Percentiles rank a stretch among this genome's conserved stretches.
Evolutionary conservation across 1,284 basidiomycete genomes (phyloP).

Genomic region (Rhodotorula sp.): DNA sequence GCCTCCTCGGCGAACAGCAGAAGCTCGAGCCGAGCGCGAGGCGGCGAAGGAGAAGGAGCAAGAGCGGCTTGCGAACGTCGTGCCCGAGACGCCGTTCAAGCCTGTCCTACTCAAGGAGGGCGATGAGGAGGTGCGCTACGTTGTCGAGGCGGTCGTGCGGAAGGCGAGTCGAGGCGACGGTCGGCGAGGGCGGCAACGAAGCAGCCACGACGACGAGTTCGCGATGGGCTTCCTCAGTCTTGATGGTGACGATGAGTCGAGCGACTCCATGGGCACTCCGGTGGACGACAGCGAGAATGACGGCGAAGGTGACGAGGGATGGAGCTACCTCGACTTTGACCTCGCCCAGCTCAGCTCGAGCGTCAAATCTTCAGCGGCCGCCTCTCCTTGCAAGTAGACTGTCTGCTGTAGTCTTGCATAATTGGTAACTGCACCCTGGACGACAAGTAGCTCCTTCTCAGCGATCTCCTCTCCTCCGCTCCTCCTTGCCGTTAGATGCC

Average conservation of each 20-base stretch:
- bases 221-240: neutral
- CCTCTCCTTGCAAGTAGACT: neutral
- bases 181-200: neutral
- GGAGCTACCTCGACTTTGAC: slow-evolving; percentile 32
- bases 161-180: slow-evolving; percentile 2
- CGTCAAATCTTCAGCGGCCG: slow-evolving; percentile 10
- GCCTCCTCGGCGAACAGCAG: slow-evolving; percentile 8
- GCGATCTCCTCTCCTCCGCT: neutral
- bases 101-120: slow-evolving; percentile 2
- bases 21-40: neutral
- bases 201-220: neutral
- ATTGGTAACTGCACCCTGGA: neutral
- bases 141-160: slow-evolving; percentile 34
- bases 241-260: neutral
- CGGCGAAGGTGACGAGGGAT: slow-evolving; percentile 18
- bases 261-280: neutral
- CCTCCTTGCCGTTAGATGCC: too few species aligned
- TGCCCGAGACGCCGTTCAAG: slow-evolving; percentile 2
- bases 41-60: neutral
- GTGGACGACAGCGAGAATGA: neutral
- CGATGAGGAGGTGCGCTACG: slow-evolving; percentile 28
- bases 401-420: neutral
- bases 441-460: neutral
- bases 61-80: neutral
- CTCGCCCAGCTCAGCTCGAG: slow-evolving; percentile 5